Percentiles rank a stretch among this genome's conserved stretches.
phyloP scores from a whole-genome alignment of 441 rosid species.

The Brassica balearica region DNA sequence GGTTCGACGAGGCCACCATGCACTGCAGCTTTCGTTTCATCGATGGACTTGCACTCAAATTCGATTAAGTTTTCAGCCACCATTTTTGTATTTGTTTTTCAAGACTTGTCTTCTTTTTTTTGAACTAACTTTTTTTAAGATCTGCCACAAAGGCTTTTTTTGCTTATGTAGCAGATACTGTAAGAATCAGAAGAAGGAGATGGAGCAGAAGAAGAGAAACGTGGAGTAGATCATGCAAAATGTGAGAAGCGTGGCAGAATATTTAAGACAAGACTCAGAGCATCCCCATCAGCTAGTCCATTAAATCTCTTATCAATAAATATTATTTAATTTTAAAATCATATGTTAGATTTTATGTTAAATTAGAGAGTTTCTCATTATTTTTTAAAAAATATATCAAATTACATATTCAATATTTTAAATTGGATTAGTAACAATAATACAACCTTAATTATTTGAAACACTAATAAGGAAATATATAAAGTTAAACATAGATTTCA shows the following conservation, averaged over 20 bases:
- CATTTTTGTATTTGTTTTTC: background rate
- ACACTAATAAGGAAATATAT: background rate
- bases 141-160: slow-evolving; percentile 6
- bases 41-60: background rate
- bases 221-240: background rate
- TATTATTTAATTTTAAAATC: background rate
- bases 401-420: background rate
- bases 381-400: background rate
- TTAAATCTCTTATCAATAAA: background rate
- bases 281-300: background rate
- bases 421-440: background rate
- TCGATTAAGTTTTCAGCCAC: background rate
- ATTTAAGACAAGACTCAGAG: background rate
- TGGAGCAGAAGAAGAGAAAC: background rate
- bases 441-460: background rate
- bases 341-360: background rate
- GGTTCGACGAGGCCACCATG: background rate
- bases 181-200: background rate
- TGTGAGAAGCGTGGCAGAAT: background rate
- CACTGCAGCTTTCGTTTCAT: background rate
- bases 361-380: background rate
- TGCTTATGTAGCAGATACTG: slow-evolving; percentile 2
- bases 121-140: background rate
- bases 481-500: background rate
- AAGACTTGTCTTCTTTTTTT: no score